Percentiles rank a stretch among this genome's conserved stretches.
These are phyloP conservation scores for Amanita rimosa DNA, from an alignment of 768 basidiomycete species.

Conservation along the genomic window DNA sequence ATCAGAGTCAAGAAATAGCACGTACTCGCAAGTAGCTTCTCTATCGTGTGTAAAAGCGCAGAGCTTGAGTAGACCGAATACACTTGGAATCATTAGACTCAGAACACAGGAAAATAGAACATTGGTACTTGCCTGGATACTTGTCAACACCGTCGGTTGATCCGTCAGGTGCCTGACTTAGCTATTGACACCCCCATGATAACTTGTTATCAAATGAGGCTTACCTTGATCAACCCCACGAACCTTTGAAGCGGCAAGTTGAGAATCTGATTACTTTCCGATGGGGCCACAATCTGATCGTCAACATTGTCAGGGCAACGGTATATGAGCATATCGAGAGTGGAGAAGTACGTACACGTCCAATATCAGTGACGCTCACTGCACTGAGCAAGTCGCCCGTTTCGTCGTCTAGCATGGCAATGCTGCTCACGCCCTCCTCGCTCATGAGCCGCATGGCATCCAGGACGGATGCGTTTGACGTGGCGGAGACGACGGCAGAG, in stretches of 20 bases:
- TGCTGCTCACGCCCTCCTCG: slow-evolving; percentile 74
- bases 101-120: neutral
- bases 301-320: neutral
- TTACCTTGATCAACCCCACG: slow-evolving; percentile 61
- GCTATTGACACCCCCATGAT: no score
- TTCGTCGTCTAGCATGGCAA: slow-evolving; percentile 66
- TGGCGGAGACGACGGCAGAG: slow-evolving; percentile 49
- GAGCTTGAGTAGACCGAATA: slow-evolving; percentile 64
- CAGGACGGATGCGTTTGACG: slow-evolving; percentile 50
- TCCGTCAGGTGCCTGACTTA: slow-evolving; percentile 52
- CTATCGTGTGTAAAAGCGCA: slow-evolving; percentile 57
- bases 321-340: neutral
- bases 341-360: slow-evolving; percentile 35
- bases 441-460: slow-evolving; percentile 84
- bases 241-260: slow-evolving; percentile 59
- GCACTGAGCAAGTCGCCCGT: slow-evolving; percentile 55
- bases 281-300: slow-evolving; percentile 61
- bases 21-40: slow-evolving; percentile 78
- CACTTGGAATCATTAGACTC: slow-evolving; percentile 27
- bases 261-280: slow-evolving; percentile 70
- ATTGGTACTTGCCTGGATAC: slow-evolving; percentile 49
- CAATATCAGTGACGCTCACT: slow-evolving; percentile 76
- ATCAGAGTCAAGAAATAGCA: slow-evolving; percentile 8
- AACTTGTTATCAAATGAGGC: neutral
- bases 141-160: slow-evolving; percentile 69